Base-by-base conservation (phyloP, 257 asterid genomes). In the Fraxinus anomala region DNA sequence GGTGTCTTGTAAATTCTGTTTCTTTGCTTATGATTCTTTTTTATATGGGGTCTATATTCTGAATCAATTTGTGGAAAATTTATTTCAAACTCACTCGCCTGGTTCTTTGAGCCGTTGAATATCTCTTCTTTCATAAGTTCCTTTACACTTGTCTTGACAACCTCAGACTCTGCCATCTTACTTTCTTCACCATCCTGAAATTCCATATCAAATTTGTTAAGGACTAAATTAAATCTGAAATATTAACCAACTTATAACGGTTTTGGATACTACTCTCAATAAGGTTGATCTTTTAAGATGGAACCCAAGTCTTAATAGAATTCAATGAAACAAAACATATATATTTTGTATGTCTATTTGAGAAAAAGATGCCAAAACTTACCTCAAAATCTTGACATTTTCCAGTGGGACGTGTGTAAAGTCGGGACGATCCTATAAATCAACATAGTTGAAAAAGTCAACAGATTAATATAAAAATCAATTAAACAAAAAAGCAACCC, bases 121-220 rank as follows among this genome's bases (percentile, higher is more conserved):
- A 96, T 93, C 86, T 96, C 99, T 80, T 89, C 96, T 85, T 91
- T 97, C 92, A 96, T 96, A 70, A 96, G 93, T 80, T 91, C 89
- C 89, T 96, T 96, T 71, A 96, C 96, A 74, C 97, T 96, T 68
- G 92, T 87, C 88, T 72, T 87, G 68, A 76, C 81, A 51, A 75
- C 36, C 81, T 88, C 94, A 72, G 73, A 31, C 75, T 73, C 72
- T 42, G 75, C 76, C 69, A 76, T 80, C 66, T 80, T 84, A 77
- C 81, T 84, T 79, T 81, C 91, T 77, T 86, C 84, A 51, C 73
- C 85, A 80, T 80, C 97, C 98, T 90, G 82, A 70, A 59, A 69
- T 63, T 61, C 8, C 31, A 59, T 59, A 2, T 59, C 51, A 42
- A 42, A 42, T 42, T 42, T 42, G 1, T 42, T 42, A 42, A 17